Evolutionary conservation across 495 filamentous ascomycete genomes (phyloP).

Genomic region (Astrothelium macrocarpum): DNA sequence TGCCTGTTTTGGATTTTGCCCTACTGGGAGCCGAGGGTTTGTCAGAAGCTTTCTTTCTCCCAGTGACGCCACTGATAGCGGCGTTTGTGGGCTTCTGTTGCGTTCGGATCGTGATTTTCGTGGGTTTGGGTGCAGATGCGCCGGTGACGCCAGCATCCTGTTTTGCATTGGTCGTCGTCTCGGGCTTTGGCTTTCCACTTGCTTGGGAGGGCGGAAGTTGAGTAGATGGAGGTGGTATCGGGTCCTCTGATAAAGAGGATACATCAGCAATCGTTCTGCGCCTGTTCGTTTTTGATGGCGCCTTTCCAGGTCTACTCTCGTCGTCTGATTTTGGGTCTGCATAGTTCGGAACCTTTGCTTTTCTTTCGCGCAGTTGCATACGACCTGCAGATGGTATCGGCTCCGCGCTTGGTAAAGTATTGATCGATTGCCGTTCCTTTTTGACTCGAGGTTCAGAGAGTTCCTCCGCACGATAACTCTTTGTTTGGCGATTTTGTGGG

Average conservation of each 20-base stretch:
- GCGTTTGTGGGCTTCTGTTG: neutral
- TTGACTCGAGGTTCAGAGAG: conserved; percentile 47
- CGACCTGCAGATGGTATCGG: conserved; percentile 37
- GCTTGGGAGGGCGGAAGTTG: neutral
- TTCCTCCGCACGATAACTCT: conserved; percentile 66
- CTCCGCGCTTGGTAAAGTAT: conserved; percentile 30
- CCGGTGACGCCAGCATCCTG: neutral
- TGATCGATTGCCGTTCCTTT: conserved; percentile 48
- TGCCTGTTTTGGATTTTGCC: neutral
- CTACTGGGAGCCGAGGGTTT: neutral
- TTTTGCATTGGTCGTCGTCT: neutral
- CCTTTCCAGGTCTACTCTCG: conserved; percentile 33
- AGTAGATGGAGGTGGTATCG: neutral
- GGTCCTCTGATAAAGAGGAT: conserved; percentile 15
- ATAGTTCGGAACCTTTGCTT: conserved; percentile 41
- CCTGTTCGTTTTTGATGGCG: conserved; percentile 42
- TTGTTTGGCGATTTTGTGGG: conserved; percentile 58
- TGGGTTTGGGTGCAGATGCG: neutral
- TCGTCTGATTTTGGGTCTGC: conserved; percentile 44
- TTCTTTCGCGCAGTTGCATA: conserved; percentile 66
- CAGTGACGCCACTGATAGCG: neutral
- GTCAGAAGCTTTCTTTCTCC: neutral
- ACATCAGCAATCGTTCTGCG: conserved; percentile 56
- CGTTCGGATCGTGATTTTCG: neutral
- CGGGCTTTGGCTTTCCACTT: neutral